Percentiles rank a stretch among this genome's conserved stretches.
Evolutionary conservation across 495 filamentous ascomycete species (phyloP).

Genomic region (Penicillium dipodomyicola): DNA sequence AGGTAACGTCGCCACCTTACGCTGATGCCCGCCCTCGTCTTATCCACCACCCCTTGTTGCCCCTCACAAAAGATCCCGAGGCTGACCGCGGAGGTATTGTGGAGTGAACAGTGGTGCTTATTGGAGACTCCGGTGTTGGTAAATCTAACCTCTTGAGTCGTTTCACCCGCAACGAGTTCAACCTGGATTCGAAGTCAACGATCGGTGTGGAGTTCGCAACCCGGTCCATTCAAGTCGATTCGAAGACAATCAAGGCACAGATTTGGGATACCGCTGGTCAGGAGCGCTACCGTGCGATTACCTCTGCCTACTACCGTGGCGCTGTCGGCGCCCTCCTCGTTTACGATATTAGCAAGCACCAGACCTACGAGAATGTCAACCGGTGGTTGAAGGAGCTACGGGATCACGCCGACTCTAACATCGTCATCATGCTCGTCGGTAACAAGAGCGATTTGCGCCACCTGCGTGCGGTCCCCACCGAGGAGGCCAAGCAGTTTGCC

Average conservation of each 20-base stretch:
- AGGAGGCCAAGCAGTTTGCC: conserved; percentile 97
- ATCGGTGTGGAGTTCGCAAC: conserved; percentile 99
- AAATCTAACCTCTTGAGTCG: conserved; percentile 99
- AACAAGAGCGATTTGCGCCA: conserved; percentile 99
- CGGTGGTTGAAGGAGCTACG: conserved; percentile 98
- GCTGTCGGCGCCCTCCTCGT: conserved; percentile 96
- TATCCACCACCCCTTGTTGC: conserved; percentile 1
- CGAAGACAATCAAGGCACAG: conserved; percentile 99
- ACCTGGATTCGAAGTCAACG: conserved; percentile 98
- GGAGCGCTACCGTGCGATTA: conserved; percentile 98
- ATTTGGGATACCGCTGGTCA: conserved; percentile 99
- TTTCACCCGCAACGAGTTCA: conserved; percentile 99
- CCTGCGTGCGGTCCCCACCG: conserved; percentile 93
- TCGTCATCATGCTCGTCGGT: conserved; percentile 99
- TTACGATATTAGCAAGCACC: conserved; percentile 99
- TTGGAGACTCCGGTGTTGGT: conserved; percentile 98
- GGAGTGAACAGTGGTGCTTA: conserved; percentile 76
- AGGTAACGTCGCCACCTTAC: conserved; percentile 59
- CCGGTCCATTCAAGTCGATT: conserved; percentile 96
- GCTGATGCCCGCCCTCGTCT: conserved; percentile 20
- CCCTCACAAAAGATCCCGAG: background rate
- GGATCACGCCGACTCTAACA: conserved; percentile 97
- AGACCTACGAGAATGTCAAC: conserved; percentile 98
- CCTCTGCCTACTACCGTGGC: conserved; percentile 96
- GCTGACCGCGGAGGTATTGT: conserved; percentile 24